A percentile compares a stretch with the other conserved stretches of the same genome.
These are phyloP conservation scores for Aspergillus tanneri DNA, from an alignment of 2,329 filamentous ascomycete genomes.

Conservation along the genomic window DNA sequence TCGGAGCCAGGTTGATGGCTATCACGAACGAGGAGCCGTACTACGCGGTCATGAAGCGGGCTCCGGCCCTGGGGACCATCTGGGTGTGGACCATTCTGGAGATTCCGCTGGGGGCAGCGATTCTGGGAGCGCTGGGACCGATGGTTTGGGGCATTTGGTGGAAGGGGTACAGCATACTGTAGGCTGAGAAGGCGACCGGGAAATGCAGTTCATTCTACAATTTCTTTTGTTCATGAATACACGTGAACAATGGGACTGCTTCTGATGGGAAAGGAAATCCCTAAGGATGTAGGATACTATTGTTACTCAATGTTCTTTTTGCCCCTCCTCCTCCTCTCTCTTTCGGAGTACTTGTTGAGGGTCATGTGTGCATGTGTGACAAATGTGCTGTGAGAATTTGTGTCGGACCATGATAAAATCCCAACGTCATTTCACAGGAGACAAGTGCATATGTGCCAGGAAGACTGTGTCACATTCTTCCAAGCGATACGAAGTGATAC, in stretches of 20 bases:
- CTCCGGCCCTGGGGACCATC: conserved; percentile 81
- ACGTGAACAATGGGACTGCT: too few relatives aligned
- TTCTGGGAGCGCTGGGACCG: conserved; percentile 55
- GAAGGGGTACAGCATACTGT: conserved; percentile 52
- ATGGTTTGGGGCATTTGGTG: conserved; percentile 53
- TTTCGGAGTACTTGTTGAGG: too few relatives aligned
- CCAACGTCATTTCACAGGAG: conserved; percentile 1
- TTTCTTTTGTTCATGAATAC: too few relatives aligned
- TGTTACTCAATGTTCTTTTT: too few relatives aligned
- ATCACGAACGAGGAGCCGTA: conserved; percentile 79
- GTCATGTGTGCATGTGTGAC: not conserved
- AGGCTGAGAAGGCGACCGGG: conserved; percentile 5
- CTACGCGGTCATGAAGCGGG: conserved; percentile 84
- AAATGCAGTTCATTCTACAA: not conserved
- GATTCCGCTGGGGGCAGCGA: conserved; percentile 67
- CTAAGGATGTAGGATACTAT: too few relatives aligned
- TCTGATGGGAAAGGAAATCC: too few relatives aligned
- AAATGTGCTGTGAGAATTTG: not conserved
- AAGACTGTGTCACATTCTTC: not conserved
- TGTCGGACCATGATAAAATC: not conserved
- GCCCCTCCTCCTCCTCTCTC: too few relatives aligned
- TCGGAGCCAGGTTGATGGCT: conserved; percentile 76
- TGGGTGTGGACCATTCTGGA: conserved; percentile 96
- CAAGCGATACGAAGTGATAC: not conserved
- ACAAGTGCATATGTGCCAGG: not conserved